Evolutionary conservation across 805 yeast genomes (phyloP).

Genomic region (Yueomyces sinensis): DNA sequence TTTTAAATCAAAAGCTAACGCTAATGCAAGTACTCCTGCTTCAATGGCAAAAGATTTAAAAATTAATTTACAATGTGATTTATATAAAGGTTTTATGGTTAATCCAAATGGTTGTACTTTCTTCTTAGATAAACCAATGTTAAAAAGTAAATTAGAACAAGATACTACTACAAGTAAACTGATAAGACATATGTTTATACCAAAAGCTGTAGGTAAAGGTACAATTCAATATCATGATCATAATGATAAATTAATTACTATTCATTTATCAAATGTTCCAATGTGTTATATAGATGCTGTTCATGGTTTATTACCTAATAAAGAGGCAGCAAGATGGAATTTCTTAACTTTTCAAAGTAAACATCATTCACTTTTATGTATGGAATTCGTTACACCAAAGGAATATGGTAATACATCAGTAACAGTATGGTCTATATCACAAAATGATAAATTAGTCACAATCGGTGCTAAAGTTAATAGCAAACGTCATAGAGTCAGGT

Average conservation of each 20-base stretch:
- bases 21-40: not conserved
- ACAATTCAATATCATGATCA: slow-evolving; percentile 25
- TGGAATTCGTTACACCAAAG: slow-evolving; percentile 78
- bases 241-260: slow-evolving; percentile 1
- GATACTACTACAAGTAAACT: slow-evolving; percentile 16
- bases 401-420: slow-evolving; percentile 40
- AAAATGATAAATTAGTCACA: slow-evolving; percentile 39
- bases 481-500: slow-evolving; percentile 26
- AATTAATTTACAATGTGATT: slow-evolving; percentile 9
- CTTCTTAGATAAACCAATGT: slow-evolving; percentile 41
- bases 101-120: slow-evolving; percentile 64
- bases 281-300: slow-evolving; percentile 75
- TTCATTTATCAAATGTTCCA: slow-evolving; percentile 19
- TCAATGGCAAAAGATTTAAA: slow-evolving; percentile 4
- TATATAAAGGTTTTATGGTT: slow-evolving; percentile 50
- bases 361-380: slow-evolving; percentile 49
- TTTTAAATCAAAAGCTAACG: slow-evolving; percentile 3
- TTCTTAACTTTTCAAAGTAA: slow-evolving; percentile 66
- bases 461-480: slow-evolving; percentile 41
- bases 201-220: slow-evolving; percentile 55
- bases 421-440: slow-evolving; percentile 28
- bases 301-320: slow-evolving; percentile 88
- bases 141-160: slow-evolving; percentile 2
- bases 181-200: slow-evolving; percentile 74
- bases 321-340: slow-evolving; percentile 83